Evolutionary conservation across 495 filamentous ascomycete species (phyloP), one percentile per base, ranked within the genome.

Genomic region (Penicillium malachiteum): DNA sequence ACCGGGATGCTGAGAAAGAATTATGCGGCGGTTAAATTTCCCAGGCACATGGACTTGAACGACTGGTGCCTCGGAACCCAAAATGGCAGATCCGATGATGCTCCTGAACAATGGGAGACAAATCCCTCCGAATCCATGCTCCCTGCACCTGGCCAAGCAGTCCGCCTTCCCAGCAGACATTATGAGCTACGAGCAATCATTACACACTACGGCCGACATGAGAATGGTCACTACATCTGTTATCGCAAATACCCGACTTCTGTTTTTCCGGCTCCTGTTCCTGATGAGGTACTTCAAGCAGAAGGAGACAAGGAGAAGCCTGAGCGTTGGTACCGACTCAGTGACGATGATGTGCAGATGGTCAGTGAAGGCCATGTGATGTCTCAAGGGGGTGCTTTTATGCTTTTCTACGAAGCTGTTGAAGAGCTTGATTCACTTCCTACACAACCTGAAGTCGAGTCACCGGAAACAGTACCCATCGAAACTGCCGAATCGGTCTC

Each of bases 161-260:
- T 60, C 12, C 55, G 67, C 46, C 39, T 59, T 10, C 34, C 58
- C 38, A 81, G 76, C n/a, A 82, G 79, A n/a, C 71, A 82, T 0
- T 98, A 96, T 65, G 82, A 89, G 62, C 75, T 98, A 30, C 85
- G 89, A 17, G 90, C 92, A 7, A 89, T 95, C 2, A 80, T 97
- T 18, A 91, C 90, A 3, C 94, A 99, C 69, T 87, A 87, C 55
- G 95, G 94, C 5, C 79, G 86, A 16, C 95, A 97, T 65, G 91
- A 96, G 55, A 96, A 94, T 58, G 95, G 95, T 0, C 95, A 99
- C 72, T 97, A 99, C 62, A 84, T 96, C 50, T 93, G 90, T 65
- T 97, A 94, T 64, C 76, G 90, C 41, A 86, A 86, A 63, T 84
- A 89, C 65, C 77, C 82, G 0, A 65, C 65, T 6, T 55, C 66